phyloP scores from a whole-genome alignment of 2,329 filamentous ascomycete genomes.

The Corinectria fuckeliana region DNA sequence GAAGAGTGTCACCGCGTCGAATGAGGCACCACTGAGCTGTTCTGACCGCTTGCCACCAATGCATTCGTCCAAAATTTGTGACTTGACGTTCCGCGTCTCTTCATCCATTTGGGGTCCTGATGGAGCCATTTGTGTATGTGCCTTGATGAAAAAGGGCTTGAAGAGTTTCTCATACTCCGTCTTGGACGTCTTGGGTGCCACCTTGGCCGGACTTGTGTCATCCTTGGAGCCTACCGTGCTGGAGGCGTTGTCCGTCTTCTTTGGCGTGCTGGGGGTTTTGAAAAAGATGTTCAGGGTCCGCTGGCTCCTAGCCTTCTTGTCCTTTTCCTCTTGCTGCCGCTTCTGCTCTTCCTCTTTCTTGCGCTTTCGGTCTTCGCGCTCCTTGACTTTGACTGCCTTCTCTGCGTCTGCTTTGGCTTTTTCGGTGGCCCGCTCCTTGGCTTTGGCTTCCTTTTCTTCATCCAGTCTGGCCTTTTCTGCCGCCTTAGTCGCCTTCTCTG shows the following conservation, averaged over 20 bases:
- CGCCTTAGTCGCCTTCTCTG: constrained; percentile 31
- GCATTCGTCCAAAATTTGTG: constrained; percentile 58
- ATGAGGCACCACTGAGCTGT: constrained; percentile 44
- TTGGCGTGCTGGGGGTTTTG: constrained; percentile 47
- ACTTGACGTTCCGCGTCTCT: constrained; percentile 60
- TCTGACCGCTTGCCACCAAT: constrained; percentile 55
- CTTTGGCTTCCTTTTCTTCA: constrained; percentile 42
- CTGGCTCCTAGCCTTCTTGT: constrained; percentile 58
- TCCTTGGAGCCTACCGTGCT: constrained; percentile 39
- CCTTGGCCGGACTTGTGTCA: constrained; percentile 34
- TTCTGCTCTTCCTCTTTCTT: constrained; percentile 58
- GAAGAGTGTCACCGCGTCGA: constrained; percentile 56
- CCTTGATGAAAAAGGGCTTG: constrained; percentile 79
- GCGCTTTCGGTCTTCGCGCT: constrained; percentile 50
- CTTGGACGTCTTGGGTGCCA: constrained; percentile 24
- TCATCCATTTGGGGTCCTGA: constrained; percentile 64
- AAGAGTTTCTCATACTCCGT: constrained; percentile 75
- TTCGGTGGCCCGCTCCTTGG: constrained; percentile 44
- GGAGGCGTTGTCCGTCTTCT: constrained; percentile 47
- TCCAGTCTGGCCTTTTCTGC: constrained; percentile 48
- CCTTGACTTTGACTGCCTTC: constrained; percentile 45
- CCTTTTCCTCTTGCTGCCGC: constrained; percentile 50
- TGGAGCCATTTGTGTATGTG: constrained; percentile 74
- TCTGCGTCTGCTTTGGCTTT: constrained; percentile 50
- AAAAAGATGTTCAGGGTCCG: constrained; percentile 57